phyloP scores from a whole-genome alignment of 805 yeast species.

The Clavispora phyllophila region DNA sequence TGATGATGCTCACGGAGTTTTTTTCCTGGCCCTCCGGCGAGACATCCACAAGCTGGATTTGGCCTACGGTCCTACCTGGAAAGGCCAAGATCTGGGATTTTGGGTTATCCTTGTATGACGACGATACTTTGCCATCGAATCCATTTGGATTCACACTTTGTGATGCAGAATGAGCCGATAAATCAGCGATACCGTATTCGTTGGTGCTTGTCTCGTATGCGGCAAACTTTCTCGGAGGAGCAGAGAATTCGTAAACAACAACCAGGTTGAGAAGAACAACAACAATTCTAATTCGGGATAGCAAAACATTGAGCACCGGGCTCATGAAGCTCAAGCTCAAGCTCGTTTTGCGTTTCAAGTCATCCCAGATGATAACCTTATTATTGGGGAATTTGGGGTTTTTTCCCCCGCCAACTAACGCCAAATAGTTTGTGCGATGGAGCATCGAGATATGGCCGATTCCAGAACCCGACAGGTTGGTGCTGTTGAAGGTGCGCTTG shows the following conservation, averaged over 20 bases:
- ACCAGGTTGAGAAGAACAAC: conserved; percentile 66
- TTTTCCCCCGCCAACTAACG: conserved; percentile 85
- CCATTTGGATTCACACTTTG: background rate
- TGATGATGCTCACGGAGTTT: conserved; percentile 60
- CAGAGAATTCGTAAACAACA: conserved; percentile 71
- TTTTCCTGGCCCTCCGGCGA: conserved; percentile 60
- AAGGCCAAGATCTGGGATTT: conserved; percentile 59
- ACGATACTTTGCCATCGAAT: background rate
- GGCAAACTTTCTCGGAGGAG: conserved; percentile 67
- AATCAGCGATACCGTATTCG: conserved; percentile 58
- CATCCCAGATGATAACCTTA: conserved; percentile 89
- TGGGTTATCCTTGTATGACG: conserved; percentile 6
- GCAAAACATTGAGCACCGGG: conserved; percentile 66
- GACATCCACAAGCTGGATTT: conserved; percentile 73
- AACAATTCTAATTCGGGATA: conserved; percentile 72
- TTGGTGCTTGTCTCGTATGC: conserved; percentile 63
- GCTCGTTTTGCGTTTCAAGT: conserved; percentile 69
- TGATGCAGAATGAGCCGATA: conserved; percentile 28
- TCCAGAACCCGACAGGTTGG: conserved; percentile 41
- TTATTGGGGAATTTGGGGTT: conserved; percentile 74
- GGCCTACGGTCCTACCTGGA: conserved; percentile 74
- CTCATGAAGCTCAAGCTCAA: conserved; percentile 69
- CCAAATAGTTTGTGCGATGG: conserved; percentile 85
- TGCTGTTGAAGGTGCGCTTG: conserved; percentile 43
- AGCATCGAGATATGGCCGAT: conserved; percentile 78